A percentile compares a stretch with the other conserved stretches of the same genome.
Conservation (phyloP, 768 basidiomycete genomes). For the Russula earlei region DNA sequence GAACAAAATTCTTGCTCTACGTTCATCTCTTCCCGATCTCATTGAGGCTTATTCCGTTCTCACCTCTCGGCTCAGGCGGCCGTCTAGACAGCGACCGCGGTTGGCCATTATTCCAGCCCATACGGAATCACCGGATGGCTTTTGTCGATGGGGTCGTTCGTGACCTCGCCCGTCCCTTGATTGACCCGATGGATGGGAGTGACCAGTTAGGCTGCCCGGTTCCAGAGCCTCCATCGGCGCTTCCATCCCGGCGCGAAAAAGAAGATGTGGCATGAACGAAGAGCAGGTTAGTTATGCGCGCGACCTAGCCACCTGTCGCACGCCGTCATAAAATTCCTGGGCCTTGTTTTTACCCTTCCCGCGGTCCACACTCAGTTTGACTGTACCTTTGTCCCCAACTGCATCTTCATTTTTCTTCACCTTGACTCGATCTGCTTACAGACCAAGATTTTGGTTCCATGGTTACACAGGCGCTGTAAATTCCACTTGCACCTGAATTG, state of each 20-base stretch:
- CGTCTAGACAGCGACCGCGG: constrained; percentile 44
- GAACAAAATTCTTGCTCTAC: constrained; percentile 41
- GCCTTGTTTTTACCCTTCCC: constrained; percentile 49
- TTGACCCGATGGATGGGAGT: constrained; percentile 38
- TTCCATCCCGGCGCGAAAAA: constrained; percentile 62
- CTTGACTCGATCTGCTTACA: constrained; percentile 24
- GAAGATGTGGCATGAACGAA: constrained; percentile 61
- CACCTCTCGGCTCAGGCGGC: constrained; percentile 49
- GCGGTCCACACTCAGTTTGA: constrained; percentile 52
- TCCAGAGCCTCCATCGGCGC: constrained; percentile 16
- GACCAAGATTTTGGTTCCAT: constrained; percentile 52
- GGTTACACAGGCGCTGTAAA: constrained; percentile 54
- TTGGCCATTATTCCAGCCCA: constrained; percentile 65
- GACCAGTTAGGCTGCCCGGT: background rate
- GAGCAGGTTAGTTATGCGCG: constrained; percentile 72
- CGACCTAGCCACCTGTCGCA: constrained; percentile 68
- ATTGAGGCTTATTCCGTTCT: constrained; percentile 70
- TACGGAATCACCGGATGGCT: constrained; percentile 42
- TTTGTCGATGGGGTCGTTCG: constrained; percentile 55
- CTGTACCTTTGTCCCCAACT: constrained; percentile 34
- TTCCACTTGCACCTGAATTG: constrained; percentile 57
- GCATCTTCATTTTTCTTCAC: background rate
- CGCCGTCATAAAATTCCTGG: constrained; percentile 57
- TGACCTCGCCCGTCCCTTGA: constrained; percentile 56
- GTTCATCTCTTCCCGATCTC: constrained; percentile 44